These are phyloP conservation scores for Dactylellina haptotyla DNA, from an alignment of 2,329 filamentous ascomycete species.

Conservation along the genomic window DNA sequence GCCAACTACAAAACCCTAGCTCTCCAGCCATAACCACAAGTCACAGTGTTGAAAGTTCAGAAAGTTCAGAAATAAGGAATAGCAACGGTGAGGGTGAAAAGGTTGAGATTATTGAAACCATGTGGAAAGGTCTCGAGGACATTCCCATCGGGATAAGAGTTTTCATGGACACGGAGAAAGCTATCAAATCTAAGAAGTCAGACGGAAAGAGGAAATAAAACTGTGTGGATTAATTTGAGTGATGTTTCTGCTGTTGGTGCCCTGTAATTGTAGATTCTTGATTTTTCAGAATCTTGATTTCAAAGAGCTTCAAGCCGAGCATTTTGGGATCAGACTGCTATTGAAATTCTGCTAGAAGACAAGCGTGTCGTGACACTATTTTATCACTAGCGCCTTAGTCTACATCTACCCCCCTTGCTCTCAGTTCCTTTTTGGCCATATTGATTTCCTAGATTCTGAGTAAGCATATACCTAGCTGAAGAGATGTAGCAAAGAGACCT, in stretches of 20 bases:
- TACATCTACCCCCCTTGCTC: slow-evolving; percentile 78
- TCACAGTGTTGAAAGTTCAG: no score
- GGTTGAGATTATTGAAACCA: slow-evolving; percentile 4
- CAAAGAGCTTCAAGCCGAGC: no score
- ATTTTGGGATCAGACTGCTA: no score
- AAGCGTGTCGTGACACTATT: no score
- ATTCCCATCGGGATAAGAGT: slow-evolving; percentile 93
- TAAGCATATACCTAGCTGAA: slow-evolving; percentile 1
- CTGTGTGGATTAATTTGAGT: background rate
- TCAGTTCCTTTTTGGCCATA: slow-evolving; percentile 77
- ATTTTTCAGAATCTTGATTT: no score
- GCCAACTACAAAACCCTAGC: slow-evolving; percentile 61
- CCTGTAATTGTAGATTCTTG: no score
- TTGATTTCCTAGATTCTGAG: slow-evolving; percentile 72
- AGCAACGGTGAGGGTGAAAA: slow-evolving; percentile 60
- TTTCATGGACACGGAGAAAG: slow-evolving; percentile 98
- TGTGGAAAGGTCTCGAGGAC: slow-evolving; percentile 62
- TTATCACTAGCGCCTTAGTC: slow-evolving; percentile 72
- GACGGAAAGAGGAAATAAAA: background rate
- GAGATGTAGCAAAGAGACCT: background rate
- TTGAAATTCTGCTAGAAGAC: no score
- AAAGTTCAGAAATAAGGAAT: slow-evolving; percentile 54
- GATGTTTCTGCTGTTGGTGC: no score
- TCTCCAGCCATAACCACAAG: background rate
- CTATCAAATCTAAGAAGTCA: slow-evolving; percentile 73